phyloP scores from a whole-genome alignment of 2,329 filamentous ascomycete genomes.

The Fusarium metavorans region DNA sequence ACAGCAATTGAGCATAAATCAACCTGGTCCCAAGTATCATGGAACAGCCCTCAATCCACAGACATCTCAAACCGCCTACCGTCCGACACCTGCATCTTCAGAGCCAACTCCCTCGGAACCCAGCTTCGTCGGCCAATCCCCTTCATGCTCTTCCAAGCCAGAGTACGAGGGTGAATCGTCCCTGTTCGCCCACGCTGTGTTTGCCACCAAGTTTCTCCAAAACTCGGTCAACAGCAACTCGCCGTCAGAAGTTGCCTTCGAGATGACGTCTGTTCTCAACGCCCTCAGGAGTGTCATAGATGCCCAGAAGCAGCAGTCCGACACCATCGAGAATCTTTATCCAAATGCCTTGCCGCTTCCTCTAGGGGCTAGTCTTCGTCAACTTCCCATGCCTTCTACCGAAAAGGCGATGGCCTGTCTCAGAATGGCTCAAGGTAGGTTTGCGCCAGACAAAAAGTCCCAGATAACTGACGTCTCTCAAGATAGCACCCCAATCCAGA shows the following conservation, averaged over 20 bases:
- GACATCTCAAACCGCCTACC: background rate
- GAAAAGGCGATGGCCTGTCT: background rate
- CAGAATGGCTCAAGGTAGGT: background rate
- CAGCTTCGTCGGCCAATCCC: background rate
- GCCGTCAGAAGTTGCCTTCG: conserved; percentile 22
- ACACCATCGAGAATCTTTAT: background rate
- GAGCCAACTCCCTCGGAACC: background rate
- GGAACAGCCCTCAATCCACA: background rate
- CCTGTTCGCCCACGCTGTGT: conserved; percentile 30
- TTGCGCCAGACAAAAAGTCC: background rate
- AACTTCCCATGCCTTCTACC: background rate
- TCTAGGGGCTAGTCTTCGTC: background rate
- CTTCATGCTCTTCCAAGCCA: background rate
- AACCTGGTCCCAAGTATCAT: background rate
- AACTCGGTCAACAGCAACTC: conserved; percentile 32
- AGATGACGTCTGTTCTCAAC: conserved; percentile 26
- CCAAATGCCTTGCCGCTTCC: background rate
- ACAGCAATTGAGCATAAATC: background rate
- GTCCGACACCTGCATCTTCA: background rate
- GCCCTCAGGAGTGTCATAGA: background rate
- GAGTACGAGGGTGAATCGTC: background rate
- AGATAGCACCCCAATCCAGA: background rate
- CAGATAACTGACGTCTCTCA: background rate
- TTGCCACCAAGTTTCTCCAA: conserved; percentile 39
- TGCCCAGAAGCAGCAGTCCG: background rate